Evolutionary conservation across 495 filamentous ascomycete genomes (phyloP).

Genomic region (Pseudoneurospora amorphoporcata): DNA sequence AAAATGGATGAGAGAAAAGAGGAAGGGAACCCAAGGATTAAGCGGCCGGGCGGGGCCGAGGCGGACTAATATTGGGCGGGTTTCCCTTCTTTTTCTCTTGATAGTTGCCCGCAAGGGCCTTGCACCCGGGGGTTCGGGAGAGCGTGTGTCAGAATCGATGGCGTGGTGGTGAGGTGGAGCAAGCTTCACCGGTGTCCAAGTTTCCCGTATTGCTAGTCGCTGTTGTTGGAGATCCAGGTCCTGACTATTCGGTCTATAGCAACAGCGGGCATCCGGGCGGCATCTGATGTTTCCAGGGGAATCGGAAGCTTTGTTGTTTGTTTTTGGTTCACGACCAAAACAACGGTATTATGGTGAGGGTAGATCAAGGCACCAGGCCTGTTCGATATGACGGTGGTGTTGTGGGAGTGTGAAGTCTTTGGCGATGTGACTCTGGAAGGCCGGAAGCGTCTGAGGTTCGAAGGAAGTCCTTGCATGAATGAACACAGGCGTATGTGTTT

Average conservation of each 20-base stretch:
- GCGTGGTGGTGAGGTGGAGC: conserved; percentile 24
- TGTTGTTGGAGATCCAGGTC: conserved; percentile 35
- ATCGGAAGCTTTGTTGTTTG: conserved; percentile 1
- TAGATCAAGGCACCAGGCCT: neutral
- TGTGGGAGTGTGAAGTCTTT: neutral
- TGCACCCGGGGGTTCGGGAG: conserved; percentile 16
- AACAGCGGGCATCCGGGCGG: conserved; percentile 37
- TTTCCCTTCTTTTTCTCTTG: conserved; percentile 1
- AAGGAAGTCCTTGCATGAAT: neutral
- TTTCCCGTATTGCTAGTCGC: neutral
- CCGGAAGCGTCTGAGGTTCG: neutral
- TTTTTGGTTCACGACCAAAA: neutral
- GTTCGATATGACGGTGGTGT: neutral
- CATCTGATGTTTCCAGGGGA: conserved; percentile 22
- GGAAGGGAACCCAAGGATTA: conserved; percentile 14
- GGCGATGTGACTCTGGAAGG: neutral
- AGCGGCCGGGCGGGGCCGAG: conserved; percentile 20
- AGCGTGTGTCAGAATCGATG: conserved; percentile 31
- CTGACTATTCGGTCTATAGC: conserved; percentile 37
- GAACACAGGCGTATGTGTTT: neutral
- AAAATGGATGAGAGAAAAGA: conserved; percentile 20
- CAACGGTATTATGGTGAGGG: neutral
- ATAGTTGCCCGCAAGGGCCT: conserved; percentile 19
- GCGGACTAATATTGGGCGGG: conserved; percentile 32
- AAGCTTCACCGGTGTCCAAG: conserved; percentile 22